Conservation (phyloP, 192 early-diverging fungal genomes). For the Entophlyctis luteolus region DNA sequence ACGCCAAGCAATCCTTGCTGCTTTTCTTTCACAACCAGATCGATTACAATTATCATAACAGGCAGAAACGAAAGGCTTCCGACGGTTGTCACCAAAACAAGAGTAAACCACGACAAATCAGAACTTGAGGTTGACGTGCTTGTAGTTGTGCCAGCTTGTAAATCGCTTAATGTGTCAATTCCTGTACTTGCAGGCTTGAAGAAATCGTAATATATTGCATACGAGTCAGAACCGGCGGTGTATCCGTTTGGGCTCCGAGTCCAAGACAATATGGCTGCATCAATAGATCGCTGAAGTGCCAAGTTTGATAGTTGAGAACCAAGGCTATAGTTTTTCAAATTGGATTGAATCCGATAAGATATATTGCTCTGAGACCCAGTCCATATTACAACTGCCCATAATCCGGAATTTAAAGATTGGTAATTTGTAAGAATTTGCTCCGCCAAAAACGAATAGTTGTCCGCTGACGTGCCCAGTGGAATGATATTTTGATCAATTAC, state of each 20-base stretch:
- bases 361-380: neutral
- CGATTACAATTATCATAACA: slow-evolving; percentile 19
- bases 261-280: slow-evolving; percentile 24
- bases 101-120: neutral
- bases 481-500: neutral
- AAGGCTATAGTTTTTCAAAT: neutral
- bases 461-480: neutral
- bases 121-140: neutral
- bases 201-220: slow-evolving; percentile 13
- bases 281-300: slow-evolving; percentile 14
- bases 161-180: neutral
- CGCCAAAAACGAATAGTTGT: neutral
- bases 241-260: neutral
- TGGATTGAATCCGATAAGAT: neutral
- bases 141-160: neutral
- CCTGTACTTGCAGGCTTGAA: slow-evolving; percentile 10
- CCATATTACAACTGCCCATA: slow-evolving; percentile 5
- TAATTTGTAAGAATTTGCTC: neutral
- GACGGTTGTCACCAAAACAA: slow-evolving; percentile 5
- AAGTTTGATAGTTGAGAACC: neutral
- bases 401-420: neutral
- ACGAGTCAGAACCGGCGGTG: neutral
- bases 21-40: slow-evolving; percentile 24
- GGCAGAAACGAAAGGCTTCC: slow-evolving; percentile 13
- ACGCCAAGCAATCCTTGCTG: slow-evolving; percentile 20